Evolutionary conservation across 108 stramenopile species (phyloP).

Genomic region (Licmophora abbreviata): DNA sequence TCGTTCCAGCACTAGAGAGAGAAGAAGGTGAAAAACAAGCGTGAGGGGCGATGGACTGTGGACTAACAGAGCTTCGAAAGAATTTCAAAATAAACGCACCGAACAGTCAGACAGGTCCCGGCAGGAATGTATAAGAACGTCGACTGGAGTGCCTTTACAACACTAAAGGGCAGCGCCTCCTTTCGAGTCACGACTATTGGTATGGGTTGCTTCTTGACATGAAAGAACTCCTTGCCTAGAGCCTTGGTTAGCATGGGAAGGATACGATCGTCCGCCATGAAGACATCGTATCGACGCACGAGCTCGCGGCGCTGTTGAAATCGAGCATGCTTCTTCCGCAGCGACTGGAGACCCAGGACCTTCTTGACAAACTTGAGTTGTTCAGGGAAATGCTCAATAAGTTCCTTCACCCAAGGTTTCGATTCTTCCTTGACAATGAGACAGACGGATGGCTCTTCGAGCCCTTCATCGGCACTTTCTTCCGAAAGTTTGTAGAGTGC

Average conservation of each 20-base stretch:
- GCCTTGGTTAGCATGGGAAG: slow-evolving; percentile 88
- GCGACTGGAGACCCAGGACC: slow-evolving; percentile 65
- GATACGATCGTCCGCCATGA: slow-evolving; percentile 94
- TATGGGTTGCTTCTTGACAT: slow-evolving; percentile 85
- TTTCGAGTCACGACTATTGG: slow-evolving; percentile 65
- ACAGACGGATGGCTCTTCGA: slow-evolving; percentile 72
- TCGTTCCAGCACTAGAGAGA: slow-evolving; percentile 52
- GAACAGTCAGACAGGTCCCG: slow-evolving; percentile 80
- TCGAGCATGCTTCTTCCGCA: slow-evolving; percentile 74
- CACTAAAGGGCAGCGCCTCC: slow-evolving; percentile 58
- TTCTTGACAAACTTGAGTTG: slow-evolving; percentile 80
- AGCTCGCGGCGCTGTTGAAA: slow-evolving; percentile 78
- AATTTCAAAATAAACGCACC: slow-evolving; percentile 18
- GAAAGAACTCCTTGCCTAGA: slow-evolving; percentile 85
- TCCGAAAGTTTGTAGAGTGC: slow-evolving; percentile 37
- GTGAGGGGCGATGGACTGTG: background rate
- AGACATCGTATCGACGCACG: slow-evolving; percentile 63
- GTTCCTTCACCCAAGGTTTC: slow-evolving; percentile 76
- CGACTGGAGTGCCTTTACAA: slow-evolving; percentile 44
- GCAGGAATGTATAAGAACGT: slow-evolving; percentile 68
- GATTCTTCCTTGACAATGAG: slow-evolving; percentile 90
- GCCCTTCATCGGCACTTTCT: slow-evolving; percentile 15
- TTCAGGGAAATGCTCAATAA: slow-evolving; percentile 58
- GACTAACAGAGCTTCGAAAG: background rate
- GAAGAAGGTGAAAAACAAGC: background rate